Evolutionary conservation across 2,329 filamentous ascomycete genomes (phyloP).

Genomic region (Phymatotrichopsis omnivora): DNA sequence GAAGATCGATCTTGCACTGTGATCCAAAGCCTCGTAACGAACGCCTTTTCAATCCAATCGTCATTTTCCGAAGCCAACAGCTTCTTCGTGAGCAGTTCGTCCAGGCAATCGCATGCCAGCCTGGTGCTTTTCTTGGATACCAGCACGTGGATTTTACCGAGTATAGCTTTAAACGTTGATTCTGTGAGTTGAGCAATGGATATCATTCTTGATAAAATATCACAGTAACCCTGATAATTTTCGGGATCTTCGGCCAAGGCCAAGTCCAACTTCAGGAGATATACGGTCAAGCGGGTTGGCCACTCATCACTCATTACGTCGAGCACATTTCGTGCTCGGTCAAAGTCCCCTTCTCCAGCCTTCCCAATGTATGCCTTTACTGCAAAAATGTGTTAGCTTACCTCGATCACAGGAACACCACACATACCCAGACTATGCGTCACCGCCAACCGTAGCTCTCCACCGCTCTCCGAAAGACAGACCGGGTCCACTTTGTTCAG

Average conservation of each 20-base stretch:
- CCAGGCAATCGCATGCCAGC: constrained; percentile 45
- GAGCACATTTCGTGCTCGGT: constrained; percentile 24
- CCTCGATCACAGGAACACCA: constrained; percentile 47
- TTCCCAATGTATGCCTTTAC: constrained; percentile 52
- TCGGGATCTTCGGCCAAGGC: constrained; percentile 14
- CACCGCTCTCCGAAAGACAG: constrained; percentile 47
- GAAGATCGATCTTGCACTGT: constrained; percentile 40
- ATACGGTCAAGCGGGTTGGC: constrained; percentile 18
- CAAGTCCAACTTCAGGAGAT: constrained; percentile 18
- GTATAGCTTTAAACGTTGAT: constrained; percentile 47
- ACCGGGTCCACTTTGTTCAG: constrained; percentile 48
- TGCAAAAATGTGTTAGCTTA: constrained; percentile 57
- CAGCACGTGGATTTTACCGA: constrained; percentile 31
- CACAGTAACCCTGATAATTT: constrained; percentile 35
- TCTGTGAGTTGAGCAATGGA: constrained; percentile 50
- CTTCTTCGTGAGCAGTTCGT: constrained; percentile 52
- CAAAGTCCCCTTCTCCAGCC: constrained; percentile 36
- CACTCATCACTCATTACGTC: constrained; percentile 25
- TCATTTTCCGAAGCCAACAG: constrained; percentile 43
- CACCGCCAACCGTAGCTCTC: constrained; percentile 56
- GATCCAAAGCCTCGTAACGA: constrained; percentile 61
- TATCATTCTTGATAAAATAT: constrained; percentile 53
- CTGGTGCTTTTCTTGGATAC: constrained; percentile 42
- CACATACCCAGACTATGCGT: constrained; percentile 47
- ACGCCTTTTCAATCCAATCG: constrained; percentile 57